These are phyloP conservation scores for Rickenella mellea DNA, from an alignment of 768 basidiomycete genomes.

Conservation along the genomic window DNA sequence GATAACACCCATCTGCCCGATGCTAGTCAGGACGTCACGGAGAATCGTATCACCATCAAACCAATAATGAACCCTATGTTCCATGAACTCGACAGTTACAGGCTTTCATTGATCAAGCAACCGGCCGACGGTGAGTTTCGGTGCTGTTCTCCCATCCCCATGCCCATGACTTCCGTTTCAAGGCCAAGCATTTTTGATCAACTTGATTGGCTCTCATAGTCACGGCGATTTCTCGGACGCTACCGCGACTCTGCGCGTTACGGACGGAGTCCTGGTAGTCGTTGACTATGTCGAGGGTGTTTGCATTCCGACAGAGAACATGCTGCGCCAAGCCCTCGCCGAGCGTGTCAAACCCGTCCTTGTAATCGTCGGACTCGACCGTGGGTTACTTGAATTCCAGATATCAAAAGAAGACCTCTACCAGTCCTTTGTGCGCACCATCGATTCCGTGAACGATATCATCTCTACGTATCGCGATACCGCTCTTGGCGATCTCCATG, in stretches of 20 bases:
- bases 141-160: constrained; percentile 4
- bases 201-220: constrained; percentile 98
- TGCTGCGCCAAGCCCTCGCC: constrained; percentile 90
- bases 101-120: constrained; percentile 78
- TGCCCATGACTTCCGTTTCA: constrained; percentile 6
- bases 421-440: constrained; percentile 95
- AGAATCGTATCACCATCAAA: constrained; percentile 99
- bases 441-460: constrained; percentile 97
- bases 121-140: constrained; percentile 71
- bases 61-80: constrained; percentile 99
- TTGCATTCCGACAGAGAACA: constrained; percentile 99
- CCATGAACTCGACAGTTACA: constrained; percentile 90
- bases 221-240: constrained; percentile 99
- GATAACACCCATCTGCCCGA: constrained; percentile 96
- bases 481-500: constrained; percentile 95
- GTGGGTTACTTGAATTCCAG: constrained; percentile 96
- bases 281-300: constrained; percentile 99
- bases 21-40: constrained; percentile 96
- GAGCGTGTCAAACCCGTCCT: constrained; percentile 99
- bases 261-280: constrained; percentile 98
- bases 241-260: constrained; percentile 98
- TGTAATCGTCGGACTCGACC: constrained; percentile 99
- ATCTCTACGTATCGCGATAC: constrained; percentile 93
- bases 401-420: constrained; percentile 94
- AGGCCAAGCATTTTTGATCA: constrained; percentile 98